Evolutionary conservation across 768 basidiomycete species (phyloP).

Genomic region (Calocera cornea): DNA sequence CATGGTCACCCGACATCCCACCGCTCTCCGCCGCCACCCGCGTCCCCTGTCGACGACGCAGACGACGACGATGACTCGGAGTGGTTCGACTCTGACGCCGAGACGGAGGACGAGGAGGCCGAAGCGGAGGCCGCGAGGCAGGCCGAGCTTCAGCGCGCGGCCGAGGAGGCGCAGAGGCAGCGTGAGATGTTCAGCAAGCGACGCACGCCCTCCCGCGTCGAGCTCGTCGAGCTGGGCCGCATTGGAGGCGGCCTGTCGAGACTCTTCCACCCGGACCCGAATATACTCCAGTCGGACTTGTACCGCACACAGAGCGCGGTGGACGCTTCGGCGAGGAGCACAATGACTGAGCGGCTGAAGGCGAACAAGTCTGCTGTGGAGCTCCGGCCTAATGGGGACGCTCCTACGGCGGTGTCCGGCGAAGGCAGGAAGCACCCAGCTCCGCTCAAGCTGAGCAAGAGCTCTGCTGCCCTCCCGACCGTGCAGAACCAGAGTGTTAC

Average conservation of each 20-base stretch:
- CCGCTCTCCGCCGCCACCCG: neutral
- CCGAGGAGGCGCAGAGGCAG: constrained; percentile 47
- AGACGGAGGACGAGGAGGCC: neutral
- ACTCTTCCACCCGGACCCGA: constrained; percentile 58
- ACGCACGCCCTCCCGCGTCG: constrained; percentile 13
- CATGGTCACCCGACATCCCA: neutral
- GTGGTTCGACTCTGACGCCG: neutral
- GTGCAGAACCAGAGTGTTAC: constrained; percentile 11
- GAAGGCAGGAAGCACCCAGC: constrained; percentile 10
- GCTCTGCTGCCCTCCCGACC: constrained; percentile 42
- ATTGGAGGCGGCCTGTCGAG: constrained; percentile 47
- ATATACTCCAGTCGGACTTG: constrained; percentile 46
- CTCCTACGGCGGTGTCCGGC: neutral
- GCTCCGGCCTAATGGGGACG: neutral
- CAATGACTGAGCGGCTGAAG: constrained; percentile 16
- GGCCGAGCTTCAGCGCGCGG: constrained; percentile 27
- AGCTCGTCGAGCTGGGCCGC: constrained; percentile 36
- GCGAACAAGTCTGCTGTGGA: constrained; percentile 19
- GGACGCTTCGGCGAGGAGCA: constrained; percentile 27
- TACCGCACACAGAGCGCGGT: constrained; percentile 40
- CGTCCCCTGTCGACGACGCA: neutral
- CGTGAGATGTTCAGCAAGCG: constrained; percentile 40
- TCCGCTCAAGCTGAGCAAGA: constrained; percentile 40
- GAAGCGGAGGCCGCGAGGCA: neutral
- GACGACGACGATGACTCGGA: neutral